Evolutionary conservation across 192 early-diverging fungal genomes (phyloP).

Genomic region (Phycomyces blakesleeanus): DNA sequence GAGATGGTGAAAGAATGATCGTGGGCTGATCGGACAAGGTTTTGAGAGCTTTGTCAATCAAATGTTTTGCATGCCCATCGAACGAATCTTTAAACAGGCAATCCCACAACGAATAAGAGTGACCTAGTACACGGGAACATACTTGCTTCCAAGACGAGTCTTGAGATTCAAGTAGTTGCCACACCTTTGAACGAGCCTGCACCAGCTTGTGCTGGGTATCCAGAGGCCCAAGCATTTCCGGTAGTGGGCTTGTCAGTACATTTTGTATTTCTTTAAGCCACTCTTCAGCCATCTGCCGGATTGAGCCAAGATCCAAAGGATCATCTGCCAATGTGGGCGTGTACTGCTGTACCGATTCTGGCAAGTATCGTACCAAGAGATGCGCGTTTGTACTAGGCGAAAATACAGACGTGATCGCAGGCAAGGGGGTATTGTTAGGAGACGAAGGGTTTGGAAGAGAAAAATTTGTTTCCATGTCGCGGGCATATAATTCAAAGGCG

Average conservation of each 20-base stretch:
- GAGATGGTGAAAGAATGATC: constrained; percentile 24
- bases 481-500: constrained; percentile 1
- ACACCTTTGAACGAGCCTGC: constrained; percentile 1
- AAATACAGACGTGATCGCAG: constrained; percentile 42
- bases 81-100: constrained; percentile 38
- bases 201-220: constrained; percentile 5
- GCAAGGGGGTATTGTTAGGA: background rate
- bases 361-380: constrained; percentile 52
- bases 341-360: constrained; percentile 50
- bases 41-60: constrained; percentile 32
- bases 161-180: constrained; percentile 7
- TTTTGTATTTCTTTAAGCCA: constrained; percentile 38
- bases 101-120: constrained; percentile 43
- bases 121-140: constrained; percentile 33
- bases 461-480: constrained; percentile 6
- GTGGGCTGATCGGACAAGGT: constrained; percentile 41
- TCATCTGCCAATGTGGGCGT: constrained; percentile 40
- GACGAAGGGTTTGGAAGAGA: constrained; percentile 1
- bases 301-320: constrained; percentile 32
- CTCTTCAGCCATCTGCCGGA: constrained; percentile 16
- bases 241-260: constrained; percentile 13
- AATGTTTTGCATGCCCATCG: constrained; percentile 35
- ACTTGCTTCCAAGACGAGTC: constrained; percentile 1
- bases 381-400: constrained; percentile 54
- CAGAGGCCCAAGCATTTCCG: background rate